Conservation (phyloP, 1,139 yeast genomes). For the Kodamaea alishanica region DNA sequence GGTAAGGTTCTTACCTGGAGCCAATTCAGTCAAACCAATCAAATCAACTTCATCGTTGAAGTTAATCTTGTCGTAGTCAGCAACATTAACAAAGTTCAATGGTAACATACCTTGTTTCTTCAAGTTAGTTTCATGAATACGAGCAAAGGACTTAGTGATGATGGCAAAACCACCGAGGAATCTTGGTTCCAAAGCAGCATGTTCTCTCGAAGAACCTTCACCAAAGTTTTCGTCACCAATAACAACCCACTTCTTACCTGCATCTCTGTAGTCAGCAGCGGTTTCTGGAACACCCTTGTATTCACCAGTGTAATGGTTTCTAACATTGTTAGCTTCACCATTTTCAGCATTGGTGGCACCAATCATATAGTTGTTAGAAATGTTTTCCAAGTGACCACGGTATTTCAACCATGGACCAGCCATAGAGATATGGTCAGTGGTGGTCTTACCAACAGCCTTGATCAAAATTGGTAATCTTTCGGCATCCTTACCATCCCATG, state of each 20-base stretch:
- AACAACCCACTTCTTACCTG: conserved; percentile 93
- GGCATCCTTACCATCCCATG: conserved; percentile 97
- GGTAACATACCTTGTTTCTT: conserved; percentile 62
- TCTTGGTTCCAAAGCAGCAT: conserved; percentile 99
- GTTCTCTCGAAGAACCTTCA: conserved; percentile 99
- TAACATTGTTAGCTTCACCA: conserved; percentile 88
- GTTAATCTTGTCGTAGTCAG: conserved; percentile 91
- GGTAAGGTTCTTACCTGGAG: conserved; percentile 89
- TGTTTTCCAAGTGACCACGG: conserved; percentile 99
- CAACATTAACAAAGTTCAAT: conserved; percentile 83
- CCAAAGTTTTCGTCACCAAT: conserved; percentile 99
- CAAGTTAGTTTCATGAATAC: conserved; percentile 60
- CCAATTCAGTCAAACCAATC: conserved; percentile 75
- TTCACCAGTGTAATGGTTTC: conserved; percentile 88
- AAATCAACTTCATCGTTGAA: conserved; percentile 88
- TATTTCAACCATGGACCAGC: conserved; percentile 99
- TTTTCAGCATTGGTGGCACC: conserved; percentile 98
- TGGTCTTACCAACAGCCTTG: conserved; percentile 96
- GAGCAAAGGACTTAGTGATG: conserved; percentile 95
- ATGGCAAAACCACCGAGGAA: conserved; percentile 98
- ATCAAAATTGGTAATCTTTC: conserved; percentile 85
- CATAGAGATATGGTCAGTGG: conserved; percentile 99
- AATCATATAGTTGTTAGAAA: conserved; percentile 98
- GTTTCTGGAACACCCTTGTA: conserved; percentile 96
- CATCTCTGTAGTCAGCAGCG: conserved; percentile 91